Evolutionary conservation across 352 stramenopile species (phyloP), one percentile per base, ranked within the genome.

Genomic region (Pythium aristosporum): DNA sequence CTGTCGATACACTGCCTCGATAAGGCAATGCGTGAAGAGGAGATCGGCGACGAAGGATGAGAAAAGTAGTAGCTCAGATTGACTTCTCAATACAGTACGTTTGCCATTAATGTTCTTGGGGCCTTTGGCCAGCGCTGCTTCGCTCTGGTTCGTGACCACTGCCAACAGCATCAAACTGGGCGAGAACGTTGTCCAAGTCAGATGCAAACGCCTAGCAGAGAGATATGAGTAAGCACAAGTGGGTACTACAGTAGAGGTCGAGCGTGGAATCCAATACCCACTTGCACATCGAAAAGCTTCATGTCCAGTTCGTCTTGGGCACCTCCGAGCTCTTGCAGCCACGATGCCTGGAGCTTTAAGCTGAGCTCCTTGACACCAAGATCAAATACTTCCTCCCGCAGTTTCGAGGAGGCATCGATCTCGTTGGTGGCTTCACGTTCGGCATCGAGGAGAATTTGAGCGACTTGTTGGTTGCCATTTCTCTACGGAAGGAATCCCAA

Each of bases 361-460:
- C 75, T 75, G 11, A 74, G 69, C 41, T 85, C 72, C 25, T 79
- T 79, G 11, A 87, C 76, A 18, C 79, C 74, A 7, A 88, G 44
- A n/a, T 84, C 69, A 50, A 88, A 85, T 7, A 88, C 42, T 13
- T 88, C 75, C 8, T 69, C 56, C 6, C 76, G 77, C 1, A 88
- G 64, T 41, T 58, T 30, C 64, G 57, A 67, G 34, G 48, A 55
- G 39, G 67, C 52, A 10, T 11, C 50, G 5, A 46, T 23, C n/a
- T 36, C 42, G n/a, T 50, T 47, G 13, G 25, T 39, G 2, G 59
- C 25, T 16, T 52, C n/a, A 2, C 48, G 37, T 16, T 66, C 37
- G 75, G 32, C n/a, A 55, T 68, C 23, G 61, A 46, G 13, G 61
- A 57, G 36, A 2, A 59, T 48, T 47, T n/a, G 44, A 34, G 25